Evolutionary conservation across 2,329 filamentous ascomycete genomes (phyloP).

Genomic region (Colletotrichum somersetense): DNA sequence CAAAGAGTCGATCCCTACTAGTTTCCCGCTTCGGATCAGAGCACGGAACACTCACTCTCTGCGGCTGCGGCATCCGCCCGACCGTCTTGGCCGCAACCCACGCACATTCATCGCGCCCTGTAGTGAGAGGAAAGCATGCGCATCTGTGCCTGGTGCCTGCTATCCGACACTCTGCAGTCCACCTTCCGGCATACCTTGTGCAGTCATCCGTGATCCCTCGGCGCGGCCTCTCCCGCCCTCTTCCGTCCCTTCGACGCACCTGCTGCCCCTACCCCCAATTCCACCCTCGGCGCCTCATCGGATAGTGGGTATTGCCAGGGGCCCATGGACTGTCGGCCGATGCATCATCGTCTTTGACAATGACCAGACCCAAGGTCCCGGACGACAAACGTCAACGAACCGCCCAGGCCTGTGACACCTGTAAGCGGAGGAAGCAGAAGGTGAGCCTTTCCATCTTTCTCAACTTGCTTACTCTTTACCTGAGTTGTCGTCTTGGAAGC

Average conservation of each 20-base stretch:
- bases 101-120: conserved; percentile 8
- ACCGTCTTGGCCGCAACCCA: conserved; percentile 13
- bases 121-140: conserved; percentile 32
- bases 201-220: conserved; percentile 32
- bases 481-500: neutral
- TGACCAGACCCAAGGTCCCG: conserved; percentile 68
- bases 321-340: conserved; percentile 36
- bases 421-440: conserved; percentile 77
- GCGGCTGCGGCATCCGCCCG: conserved; percentile 20
- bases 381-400: conserved; percentile 73
- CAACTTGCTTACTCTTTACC: neutral
- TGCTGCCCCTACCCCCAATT: conserved; percentile 29
- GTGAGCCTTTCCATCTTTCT: conserved; percentile 55
- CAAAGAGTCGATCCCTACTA: conserved; percentile 36
- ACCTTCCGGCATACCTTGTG: conserved; percentile 27
- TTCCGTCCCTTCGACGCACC: conserved; percentile 4
- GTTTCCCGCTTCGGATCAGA: conserved; percentile 22
- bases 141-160: conserved; percentile 26
- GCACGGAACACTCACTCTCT: conserved; percentile 14
- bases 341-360: conserved; percentile 46
- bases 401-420: conserved; percentile 73
- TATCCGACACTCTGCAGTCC: conserved; percentile 29
- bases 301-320: conserved; percentile 39
- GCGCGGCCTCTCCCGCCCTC: conserved; percentile 35
- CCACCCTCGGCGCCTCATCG: conserved; percentile 35